Evolutionary conservation across 139 green algal species (phyloP).

Genomic region (Ettlia oleoabundans): DNA sequence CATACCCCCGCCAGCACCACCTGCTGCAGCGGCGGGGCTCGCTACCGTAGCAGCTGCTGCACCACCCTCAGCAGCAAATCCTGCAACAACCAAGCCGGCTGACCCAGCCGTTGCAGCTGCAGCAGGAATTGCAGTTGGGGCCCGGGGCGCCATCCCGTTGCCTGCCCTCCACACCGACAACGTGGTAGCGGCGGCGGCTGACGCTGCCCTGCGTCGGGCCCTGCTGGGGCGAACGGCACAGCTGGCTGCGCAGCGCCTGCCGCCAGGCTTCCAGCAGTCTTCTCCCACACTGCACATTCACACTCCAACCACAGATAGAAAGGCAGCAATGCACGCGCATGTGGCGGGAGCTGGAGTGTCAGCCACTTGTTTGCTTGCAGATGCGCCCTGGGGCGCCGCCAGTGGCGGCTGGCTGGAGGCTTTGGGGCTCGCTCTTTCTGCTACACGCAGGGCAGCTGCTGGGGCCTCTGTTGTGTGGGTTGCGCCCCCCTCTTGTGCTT

Average conservation of each 20-base stretch:
- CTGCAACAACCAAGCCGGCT: neutral
- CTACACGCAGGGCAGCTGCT: neutral
- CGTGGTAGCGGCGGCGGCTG: neutral
- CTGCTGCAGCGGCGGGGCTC: too few relatives aligned
- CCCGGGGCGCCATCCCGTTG: too few relatives aligned
- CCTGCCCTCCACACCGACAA: too few relatives aligned
- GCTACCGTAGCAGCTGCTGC: too few relatives aligned
- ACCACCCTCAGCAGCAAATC: too few relatives aligned
- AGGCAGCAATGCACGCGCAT: neutral
- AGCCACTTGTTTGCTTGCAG: too few relatives aligned
- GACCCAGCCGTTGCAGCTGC: neutral
- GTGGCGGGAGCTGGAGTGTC: neutral
- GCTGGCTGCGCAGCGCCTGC: neutral
- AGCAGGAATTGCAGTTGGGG: neutral
- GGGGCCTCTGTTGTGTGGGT: neutral
- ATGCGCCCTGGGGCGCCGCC: too few relatives aligned
- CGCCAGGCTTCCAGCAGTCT: neutral
- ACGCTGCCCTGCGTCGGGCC: conserved; percentile 14
- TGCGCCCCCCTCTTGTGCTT: neutral
- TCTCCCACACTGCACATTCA: conserved; percentile 5
- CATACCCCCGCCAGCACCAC: too few relatives aligned
- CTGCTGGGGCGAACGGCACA: conserved; percentile 7
- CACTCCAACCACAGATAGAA: neutral
- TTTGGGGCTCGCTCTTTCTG: too few relatives aligned
- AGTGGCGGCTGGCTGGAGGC: too few relatives aligned